Percentiles rank a stretch among this genome's conserved stretches.
Evolutionary conservation across 148 eudicot genomes (phyloP).

Genomic region (Suaeda aralocaspica): DNA sequence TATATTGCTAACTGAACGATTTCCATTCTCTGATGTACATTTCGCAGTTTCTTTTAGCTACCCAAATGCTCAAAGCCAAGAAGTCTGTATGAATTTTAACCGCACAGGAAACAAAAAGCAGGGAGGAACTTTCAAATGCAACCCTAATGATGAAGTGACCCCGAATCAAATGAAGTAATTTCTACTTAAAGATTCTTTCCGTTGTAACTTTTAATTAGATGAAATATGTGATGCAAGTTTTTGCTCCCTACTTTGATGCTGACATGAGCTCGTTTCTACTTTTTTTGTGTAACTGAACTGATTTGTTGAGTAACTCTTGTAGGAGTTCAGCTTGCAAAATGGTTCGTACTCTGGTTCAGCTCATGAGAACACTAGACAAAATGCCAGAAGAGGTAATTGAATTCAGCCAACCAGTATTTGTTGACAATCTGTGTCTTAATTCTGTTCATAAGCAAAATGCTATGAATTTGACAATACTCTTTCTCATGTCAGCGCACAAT

Average conservation of each 20-base stretch:
- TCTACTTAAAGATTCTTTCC: background rate
- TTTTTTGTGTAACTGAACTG: background rate
- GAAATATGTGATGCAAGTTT: background rate
- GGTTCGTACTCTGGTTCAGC: slow-evolving; percentile 77
- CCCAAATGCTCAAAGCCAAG: slow-evolving; percentile 65
- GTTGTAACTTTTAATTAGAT: background rate
- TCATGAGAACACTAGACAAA: slow-evolving; percentile 90
- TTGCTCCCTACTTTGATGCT: background rate
- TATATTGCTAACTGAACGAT: background rate
- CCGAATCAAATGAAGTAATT: slow-evolving; percentile 83
- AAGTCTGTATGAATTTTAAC: slow-evolving; percentile 77
- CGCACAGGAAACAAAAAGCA: slow-evolving; percentile 75
- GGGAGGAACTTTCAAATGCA: slow-evolving; percentile 66
- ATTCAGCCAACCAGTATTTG: background rate
- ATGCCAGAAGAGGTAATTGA: slow-evolving; percentile 89
- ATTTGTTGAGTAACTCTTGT: slow-evolving; percentile 8
- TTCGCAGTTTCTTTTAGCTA: slow-evolving; percentile 82
- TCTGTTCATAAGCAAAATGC: background rate
- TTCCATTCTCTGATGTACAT: background rate
- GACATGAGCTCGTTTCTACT: background rate
- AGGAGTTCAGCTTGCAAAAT: slow-evolving; percentile 99
- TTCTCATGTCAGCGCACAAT: slow-evolving; percentile 67
- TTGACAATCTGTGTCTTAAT: background rate
- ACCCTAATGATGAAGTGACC: slow-evolving; percentile 68
- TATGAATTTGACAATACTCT: slow-evolving; percentile 6